phyloP scores from a whole-genome alignment of 768 basidiomycete genomes.

The Porpolomopsis calyptriformis region DNA sequence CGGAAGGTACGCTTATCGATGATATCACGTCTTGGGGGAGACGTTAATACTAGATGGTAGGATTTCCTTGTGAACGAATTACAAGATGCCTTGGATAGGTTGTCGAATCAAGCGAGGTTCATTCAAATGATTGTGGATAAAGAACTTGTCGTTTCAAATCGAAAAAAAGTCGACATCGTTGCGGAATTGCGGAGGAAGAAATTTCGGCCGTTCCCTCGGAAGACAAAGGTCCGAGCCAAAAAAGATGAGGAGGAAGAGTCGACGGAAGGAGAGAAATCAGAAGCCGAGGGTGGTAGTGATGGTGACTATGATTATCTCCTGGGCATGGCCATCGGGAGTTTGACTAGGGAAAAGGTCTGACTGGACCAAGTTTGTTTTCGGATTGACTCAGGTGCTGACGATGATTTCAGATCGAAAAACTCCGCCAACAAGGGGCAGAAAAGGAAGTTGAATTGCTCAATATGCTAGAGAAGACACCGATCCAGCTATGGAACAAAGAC shows the following conservation, averaged over 20 bases:
- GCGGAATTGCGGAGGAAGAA: slow-evolving; percentile 69
- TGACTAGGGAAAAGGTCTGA: slow-evolving; percentile 84
- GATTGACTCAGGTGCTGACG: slow-evolving; percentile 4
- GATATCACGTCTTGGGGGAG: slow-evolving; percentile 3
- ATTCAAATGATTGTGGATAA: slow-evolving; percentile 91
- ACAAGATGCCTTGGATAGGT: slow-evolving; percentile 66
- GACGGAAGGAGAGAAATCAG: slow-evolving; percentile 40
- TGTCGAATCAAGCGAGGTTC: slow-evolving; percentile 93
- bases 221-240: slow-evolving; percentile 32
- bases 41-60: slow-evolving; percentile 34
- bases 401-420: slow-evolving; percentile 61
- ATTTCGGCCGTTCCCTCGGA: slow-evolving; percentile 90
- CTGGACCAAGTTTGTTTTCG: not conserved
- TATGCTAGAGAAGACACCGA: slow-evolving; percentile 69
- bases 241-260: slow-evolving; percentile 57
- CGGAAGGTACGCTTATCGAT: slow-evolving; percentile 58
- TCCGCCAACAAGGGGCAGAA: slow-evolving; percentile 65
- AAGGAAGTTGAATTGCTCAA: slow-evolving; percentile 75
- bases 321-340: slow-evolving; percentile 89
- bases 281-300: slow-evolving; percentile 35
- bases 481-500: slow-evolving; percentile 83
- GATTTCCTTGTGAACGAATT: slow-evolving; percentile 79
- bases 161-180: slow-evolving; percentile 83
- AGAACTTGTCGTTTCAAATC: slow-evolving; percentile 70
- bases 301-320: slow-evolving; percentile 89